Base-by-base conservation (phyloP, 805 yeast species). In the Starmerella cellae region DNA sequence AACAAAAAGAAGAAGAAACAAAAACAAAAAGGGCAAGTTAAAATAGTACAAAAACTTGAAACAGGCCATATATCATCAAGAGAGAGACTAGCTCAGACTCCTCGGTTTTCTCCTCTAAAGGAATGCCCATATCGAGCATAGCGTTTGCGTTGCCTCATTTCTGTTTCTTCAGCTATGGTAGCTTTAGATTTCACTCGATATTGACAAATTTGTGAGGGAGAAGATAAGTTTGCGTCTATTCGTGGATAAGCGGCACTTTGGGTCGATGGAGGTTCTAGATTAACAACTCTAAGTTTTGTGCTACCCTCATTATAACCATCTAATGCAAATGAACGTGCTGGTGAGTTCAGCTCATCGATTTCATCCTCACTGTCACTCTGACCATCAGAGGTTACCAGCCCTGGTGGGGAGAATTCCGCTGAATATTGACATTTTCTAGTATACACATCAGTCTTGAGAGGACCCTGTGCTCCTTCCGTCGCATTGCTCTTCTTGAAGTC, bases 181-280 rank as follows among this genome's bases (percentile, higher is more conserved):
- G 55, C 55, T 30, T 51, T 51, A 4, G 50, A 45, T 26, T 53
- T 53, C 16, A 51, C 50, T 22, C 44, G 43, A 34, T 29, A 42
- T 35, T 40, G 39, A 22, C 29, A 28, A 4, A 39, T 35, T 13
- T 16, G 21, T 17, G 5, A 8, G 27, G 8, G 16, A 5, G 14
- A 31, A 18, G 32, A n/a, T 29, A n/a, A n/a, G n/a, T n/a, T n/a
- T n/a, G n/a, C n/a, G n/a, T n/a, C n/a, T n/a, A n/a, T n/a, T n/a
- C n/a, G n/a, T n/a, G n/a, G n/a, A n/a, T n/a, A n/a, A n/a, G n/a
- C n/a, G n/a, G n/a, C n/a, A n/a, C n/a, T n/a, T n/a, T n/a, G n/a
- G n/a, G n/a, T n/a, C n/a, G n/a, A n/a, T n/a, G n/a, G n/a, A n/a
- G n/a, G n/a, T n/a, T 47, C 54, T 10, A 20, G 18, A 27, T 51